Base-by-base conservation (phyloP, 2,329 filamentous ascomycete species). In the Chaetoscypha palmicola region DNA sequence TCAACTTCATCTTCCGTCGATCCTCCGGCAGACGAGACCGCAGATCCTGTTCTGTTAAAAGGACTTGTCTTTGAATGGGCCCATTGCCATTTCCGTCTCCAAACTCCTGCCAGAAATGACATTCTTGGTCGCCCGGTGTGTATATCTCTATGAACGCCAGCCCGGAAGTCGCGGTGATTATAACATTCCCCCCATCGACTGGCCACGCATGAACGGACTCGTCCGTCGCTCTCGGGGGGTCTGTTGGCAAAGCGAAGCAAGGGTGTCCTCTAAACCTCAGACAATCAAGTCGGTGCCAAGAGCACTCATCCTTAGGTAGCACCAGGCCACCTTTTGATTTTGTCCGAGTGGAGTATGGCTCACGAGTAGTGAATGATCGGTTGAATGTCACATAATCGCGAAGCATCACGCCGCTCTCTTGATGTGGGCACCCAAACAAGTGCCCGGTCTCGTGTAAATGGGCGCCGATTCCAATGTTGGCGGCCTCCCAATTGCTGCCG, bases 401-500 rank as follows among this genome's bases (percentile, higher is more conserved):
- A 39, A 89, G 70, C 91, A 97, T 97, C 49, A 97, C 74, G n/a
- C 92, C 91, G 21, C 71, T 84, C 59, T 92, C 87, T 60, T 94
- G 88, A 60, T 94, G 86, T 8, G 88, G 87, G 53, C 87, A 94
- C 38, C 91, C 91, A 54, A 97, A 85, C 17, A 95, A 66, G 66
- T 94, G 91, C 3, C 91, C 91, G 1, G 84, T 84, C 65, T 96
- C 89, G 63, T 94, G 91, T 37, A 97, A 66, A 64, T 97, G 91
- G 8, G 88, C 90, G 5, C 91, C 91, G 52, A 97, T 94, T 22
- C 90, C 90, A 48, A 95, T 84, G 56, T 91, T 94, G 20, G 87
- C 89, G n/a, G 89, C 81, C 63, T 97, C 91, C 91, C 91, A 97
- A 36, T 81, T 92, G 60, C 86, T 94, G 19, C 90, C 90, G 5